Evolutionary conservation across 768 basidiomycete genomes (phyloP), one percentile per base, ranked within the genome.

Genomic region (Naganishia vishniacii): DNA sequence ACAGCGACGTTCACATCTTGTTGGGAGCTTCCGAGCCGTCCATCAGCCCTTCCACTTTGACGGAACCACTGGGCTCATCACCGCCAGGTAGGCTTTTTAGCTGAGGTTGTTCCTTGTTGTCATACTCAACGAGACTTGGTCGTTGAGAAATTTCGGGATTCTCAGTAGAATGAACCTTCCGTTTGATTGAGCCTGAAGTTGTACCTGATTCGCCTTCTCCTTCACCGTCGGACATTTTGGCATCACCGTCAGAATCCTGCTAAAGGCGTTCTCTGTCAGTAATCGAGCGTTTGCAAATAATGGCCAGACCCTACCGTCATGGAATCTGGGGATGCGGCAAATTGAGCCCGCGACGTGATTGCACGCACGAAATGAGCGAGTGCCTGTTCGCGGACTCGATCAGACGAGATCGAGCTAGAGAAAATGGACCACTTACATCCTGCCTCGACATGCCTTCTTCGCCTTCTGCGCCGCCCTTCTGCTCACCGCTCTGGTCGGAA

Each of bases 11-110:
- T 60, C 66, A 72, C 49, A 72, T 49, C 64, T 72, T 73, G 37
- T 72, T 53, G n/a, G 73, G 71, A 28, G 64, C 61, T 45, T 77
- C 73, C 34, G 70, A 70, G 41, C 63, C 72, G 65, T 77, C 72
- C 69, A 77, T 74, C 65, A 75, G 51, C 11, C 73, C 72, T 62
- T 75, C 74, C 3, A 76, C 71, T 48, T 71, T 71, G 29, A 69
- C 72, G 12, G 71, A 73, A 3, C 47, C 70, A 7, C 59, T 62
- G 31, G 67, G 44, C 34, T 64, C 71, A 37, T 78, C 74, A 15
- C 73, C 71, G 31, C 62, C 65, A 18, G 75, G 76, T 31, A 67
- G 41, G 23, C 59, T 63, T 58, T 67, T 68, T 16, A 73, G 65
- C 66, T 76, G 75, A 45, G 69, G 61, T 28, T 63, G 62, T 28